phyloP scores from a whole-genome alignment of 2,329 filamentous ascomycete genomes.

The Fusarium liriodendri region DNA sequence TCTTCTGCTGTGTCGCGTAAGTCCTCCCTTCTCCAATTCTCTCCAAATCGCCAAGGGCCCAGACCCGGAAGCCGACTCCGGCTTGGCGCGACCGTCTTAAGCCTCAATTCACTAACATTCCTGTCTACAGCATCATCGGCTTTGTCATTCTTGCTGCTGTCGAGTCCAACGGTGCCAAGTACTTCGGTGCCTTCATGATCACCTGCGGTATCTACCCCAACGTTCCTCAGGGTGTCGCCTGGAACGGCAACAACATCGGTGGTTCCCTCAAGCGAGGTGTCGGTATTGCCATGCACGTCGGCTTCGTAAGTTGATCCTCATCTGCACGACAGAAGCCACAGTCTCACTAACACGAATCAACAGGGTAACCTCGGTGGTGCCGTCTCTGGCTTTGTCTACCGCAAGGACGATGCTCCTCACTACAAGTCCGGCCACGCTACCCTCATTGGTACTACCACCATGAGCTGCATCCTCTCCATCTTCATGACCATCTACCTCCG shows the following conservation, averaged over 20 bases:
- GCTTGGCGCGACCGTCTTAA: conserved; percentile 12
- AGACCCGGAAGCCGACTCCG: conserved; percentile 8
- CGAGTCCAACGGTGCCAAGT: conserved; percentile 55
- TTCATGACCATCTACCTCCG: conserved; percentile 69
- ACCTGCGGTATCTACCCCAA: conserved; percentile 60
- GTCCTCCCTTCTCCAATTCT: conserved; percentile 21
- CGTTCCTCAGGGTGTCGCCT: conserved; percentile 66
- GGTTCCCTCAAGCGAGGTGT: conserved; percentile 65
- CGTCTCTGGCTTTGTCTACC: conserved; percentile 50
- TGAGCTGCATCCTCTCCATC: conserved; percentile 61
- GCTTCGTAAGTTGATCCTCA: conserved; percentile 47
- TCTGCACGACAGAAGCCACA: conserved; percentile 3
- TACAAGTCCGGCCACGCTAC: conserved; percentile 70
- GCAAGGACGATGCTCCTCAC: conserved; percentile 59
- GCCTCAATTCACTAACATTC: conserved; percentile 21
- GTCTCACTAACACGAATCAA: conserved; percentile 37
- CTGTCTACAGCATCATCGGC: conserved; percentile 43
- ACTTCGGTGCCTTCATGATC: conserved; percentile 60
- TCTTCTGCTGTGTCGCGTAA: conserved; percentile 50
- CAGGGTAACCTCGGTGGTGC: conserved; percentile 52
- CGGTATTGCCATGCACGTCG: conserved; percentile 67
- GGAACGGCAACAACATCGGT: conserved; percentile 70
- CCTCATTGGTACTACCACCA: conserved; percentile 65
- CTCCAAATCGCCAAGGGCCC: conserved; percentile 9
- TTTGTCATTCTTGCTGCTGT: conserved; percentile 48